These are phyloP conservation scores for Rutstroemia sp. DNA, from an alignment of 2,329 filamentous ascomycete genomes.

Conservation along the genomic window DNA sequence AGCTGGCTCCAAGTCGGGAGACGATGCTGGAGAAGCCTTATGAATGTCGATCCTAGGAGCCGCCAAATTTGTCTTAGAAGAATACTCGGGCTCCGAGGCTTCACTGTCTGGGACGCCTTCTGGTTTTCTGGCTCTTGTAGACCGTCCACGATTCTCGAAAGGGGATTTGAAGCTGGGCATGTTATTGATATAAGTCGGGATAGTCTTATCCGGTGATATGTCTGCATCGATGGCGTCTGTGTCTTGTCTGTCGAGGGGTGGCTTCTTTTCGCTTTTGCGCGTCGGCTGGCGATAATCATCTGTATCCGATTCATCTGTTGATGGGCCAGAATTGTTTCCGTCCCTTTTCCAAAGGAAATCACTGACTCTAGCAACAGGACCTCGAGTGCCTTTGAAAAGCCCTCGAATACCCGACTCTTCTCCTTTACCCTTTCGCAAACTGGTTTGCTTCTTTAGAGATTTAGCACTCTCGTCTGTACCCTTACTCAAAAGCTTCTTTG, in stretches of 20 bases:
- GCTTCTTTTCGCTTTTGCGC: constrained; percentile 32
- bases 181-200: constrained; percentile 18
- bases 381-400: constrained; percentile 70
- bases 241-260: constrained; percentile 13
- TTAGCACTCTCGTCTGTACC: constrained; percentile 41
- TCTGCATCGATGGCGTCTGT: background rate
- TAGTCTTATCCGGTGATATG: constrained; percentile 12
- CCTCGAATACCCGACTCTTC: constrained; percentile 55
- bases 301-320: constrained; percentile 40
- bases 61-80: constrained; percentile 38
- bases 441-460: constrained; percentile 41
- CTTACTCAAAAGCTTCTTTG: constrained; percentile 31
- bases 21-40: constrained; percentile 29
- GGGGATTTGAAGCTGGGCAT: constrained; percentile 45
- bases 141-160: constrained; percentile 32
- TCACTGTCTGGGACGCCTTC: constrained; percentile 18
- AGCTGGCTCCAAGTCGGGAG: constrained; percentile 13
- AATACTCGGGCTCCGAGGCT: constrained; percentile 32
- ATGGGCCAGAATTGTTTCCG: constrained; percentile 35
- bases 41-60: constrained; percentile 42
- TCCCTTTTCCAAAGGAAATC: constrained; percentile 55
- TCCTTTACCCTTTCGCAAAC: constrained; percentile 36
- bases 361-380: constrained; percentile 54
- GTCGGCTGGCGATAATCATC: constrained; percentile 35
- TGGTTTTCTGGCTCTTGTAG: constrained; percentile 21